phyloP scores from a whole-genome alignment of 805 yeast species.

The Grigorovia yakushimaensis region DNA sequence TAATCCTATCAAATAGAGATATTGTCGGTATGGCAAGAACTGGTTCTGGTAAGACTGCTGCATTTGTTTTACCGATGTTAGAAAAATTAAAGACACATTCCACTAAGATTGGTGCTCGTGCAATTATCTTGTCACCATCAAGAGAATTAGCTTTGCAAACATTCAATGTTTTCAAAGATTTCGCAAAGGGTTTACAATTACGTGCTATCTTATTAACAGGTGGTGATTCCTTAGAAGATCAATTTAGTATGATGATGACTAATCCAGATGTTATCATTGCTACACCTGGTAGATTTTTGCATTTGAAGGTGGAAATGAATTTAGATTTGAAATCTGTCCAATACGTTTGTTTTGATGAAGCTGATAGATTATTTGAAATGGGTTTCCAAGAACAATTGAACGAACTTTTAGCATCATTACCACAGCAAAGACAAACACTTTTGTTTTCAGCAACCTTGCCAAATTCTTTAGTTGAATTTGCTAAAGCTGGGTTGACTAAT shows the following conservation, averaged over 20 bases:
- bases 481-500: constrained; percentile 88
- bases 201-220: constrained; percentile 80
- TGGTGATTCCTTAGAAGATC: constrained; percentile 98
- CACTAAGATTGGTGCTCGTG: constrained; percentile 82
- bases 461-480: constrained; percentile 84
- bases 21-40: constrained; percentile 99
- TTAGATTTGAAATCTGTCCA: constrained; percentile 75
- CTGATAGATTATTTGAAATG: constrained; percentile 92
- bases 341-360: constrained; percentile 92
- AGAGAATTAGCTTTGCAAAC: constrained; percentile 96
- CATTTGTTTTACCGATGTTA: constrained; percentile 82
- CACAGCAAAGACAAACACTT: constrained; percentile 75
- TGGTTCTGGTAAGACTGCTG: constrained; percentile 98
- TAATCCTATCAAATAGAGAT: constrained; percentile 77
- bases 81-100: constrained; percentile 77
- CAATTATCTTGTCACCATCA: constrained; percentile 83
- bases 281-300: constrained; percentile 95
- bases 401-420: constrained; percentile 76
- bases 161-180: constrained; percentile 77
- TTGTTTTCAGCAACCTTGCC: constrained; percentile 95
- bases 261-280: constrained; percentile 94
- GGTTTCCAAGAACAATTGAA: constrained; percentile 91
- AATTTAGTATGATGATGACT: constrained; percentile 82
- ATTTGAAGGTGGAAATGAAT: constrained; percentile 91
- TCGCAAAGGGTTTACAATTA: constrained; percentile 72